Evolutionary conservation across 1,139 yeast genomes (phyloP), one percentile per base, ranked within the genome.

Genomic region (Magnusiomyces fungicola): DNA sequence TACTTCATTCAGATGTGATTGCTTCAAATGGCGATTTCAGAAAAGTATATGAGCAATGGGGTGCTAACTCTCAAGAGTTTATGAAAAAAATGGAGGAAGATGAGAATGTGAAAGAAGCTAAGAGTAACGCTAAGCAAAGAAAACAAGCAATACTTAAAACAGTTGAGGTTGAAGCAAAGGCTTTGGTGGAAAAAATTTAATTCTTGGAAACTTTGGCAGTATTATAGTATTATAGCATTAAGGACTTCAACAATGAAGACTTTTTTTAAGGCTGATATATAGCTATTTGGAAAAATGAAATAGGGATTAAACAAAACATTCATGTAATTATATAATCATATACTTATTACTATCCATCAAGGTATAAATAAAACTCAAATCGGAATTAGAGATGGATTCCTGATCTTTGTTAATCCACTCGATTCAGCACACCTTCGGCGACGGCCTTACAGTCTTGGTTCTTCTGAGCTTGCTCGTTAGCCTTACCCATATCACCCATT

Each of bases 351-450:
- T n/a, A n/a, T n/a, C n/a, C n/a, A n/a, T n/a, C n/a, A n/a, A n/a
- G n/a, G n/a, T n/a, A n/a, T n/a, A n/a, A n/a, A n/a, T n/a, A n/a
- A n/a, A n/a, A n/a, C n/a, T n/a, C n/a, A n/a, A n/a, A n/a, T n/a
- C n/a, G n/a, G n/a, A n/a, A n/a, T n/a, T n/a, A n/a, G n/a, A n/a
- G n/a, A n/a, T n/a, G n/a, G n/a, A n/a, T n/a, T n/a, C n/a, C n/a
- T n/a, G n/a, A n/a, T n/a, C n/a, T n/a, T n/a, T n/a, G n/a, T 38
- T 32, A 51, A 37, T 51, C 53, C 9, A 51, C 53, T 25, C 53
- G 43, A 43, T 51, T 51, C 2, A 51, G 42, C 22, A 47, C 29
- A 2, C 22, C 21, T 29, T 51, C 53, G 5, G 48, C 48, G 14
- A 45, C 23, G 7, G n/a, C 19, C 25, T 48, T 47, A 7, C 18